These are phyloP conservation scores for Spergularia marina DNA, from an alignment of 148 eudicot genomes.

Conservation along the genomic window DNA sequence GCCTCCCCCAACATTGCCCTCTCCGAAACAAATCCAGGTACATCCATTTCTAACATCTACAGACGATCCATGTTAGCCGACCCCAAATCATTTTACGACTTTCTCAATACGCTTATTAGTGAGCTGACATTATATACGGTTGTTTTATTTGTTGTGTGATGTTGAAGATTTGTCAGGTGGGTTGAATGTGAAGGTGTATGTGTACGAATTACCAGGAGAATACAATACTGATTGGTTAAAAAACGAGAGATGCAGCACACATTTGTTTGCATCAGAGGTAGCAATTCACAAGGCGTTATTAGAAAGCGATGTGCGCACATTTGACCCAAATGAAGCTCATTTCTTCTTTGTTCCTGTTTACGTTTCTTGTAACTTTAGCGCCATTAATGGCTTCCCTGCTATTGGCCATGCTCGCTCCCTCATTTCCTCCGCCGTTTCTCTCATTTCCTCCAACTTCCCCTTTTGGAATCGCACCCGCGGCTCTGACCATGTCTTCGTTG, in stretches of 20 bases:
- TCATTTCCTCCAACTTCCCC: slow-evolving; percentile 46
- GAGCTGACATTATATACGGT: not conserved
- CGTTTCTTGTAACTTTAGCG: slow-evolving; percentile 80
- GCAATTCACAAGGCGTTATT: slow-evolving; percentile 70
- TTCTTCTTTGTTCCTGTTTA: slow-evolving; percentile 87
- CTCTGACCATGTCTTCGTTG: slow-evolving; percentile 76
- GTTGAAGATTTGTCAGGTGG: slow-evolving; percentile 26
- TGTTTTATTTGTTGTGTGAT: not conserved
- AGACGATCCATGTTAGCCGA: no score
- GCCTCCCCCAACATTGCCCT: not conserved
- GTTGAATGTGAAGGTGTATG: slow-evolving; percentile 41
- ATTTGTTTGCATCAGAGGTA: slow-evolving; percentile 82
- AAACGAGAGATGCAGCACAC: slow-evolving; percentile 54
- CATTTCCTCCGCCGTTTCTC: slow-evolving; percentile 48
- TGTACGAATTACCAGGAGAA: slow-evolving; percentile 65
- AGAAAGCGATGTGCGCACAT: slow-evolving; percentile 39
- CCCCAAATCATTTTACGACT: not conserved
- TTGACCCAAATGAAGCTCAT: slow-evolving; percentile 67
- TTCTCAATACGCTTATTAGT: not conserved
- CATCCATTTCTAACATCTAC: not conserved
- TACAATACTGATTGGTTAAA: slow-evolving; percentile 63
- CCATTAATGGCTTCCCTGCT: slow-evolving; percentile 77
- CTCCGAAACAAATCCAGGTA: not conserved
- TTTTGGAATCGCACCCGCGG: slow-evolving; percentile 80
- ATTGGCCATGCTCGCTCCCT: slow-evolving; percentile 67